Percentiles rank a stretch among this genome's conserved stretches.
Conservation (phyloP, 148 eudicot species). For the Rhododendron simsii region DNA sequence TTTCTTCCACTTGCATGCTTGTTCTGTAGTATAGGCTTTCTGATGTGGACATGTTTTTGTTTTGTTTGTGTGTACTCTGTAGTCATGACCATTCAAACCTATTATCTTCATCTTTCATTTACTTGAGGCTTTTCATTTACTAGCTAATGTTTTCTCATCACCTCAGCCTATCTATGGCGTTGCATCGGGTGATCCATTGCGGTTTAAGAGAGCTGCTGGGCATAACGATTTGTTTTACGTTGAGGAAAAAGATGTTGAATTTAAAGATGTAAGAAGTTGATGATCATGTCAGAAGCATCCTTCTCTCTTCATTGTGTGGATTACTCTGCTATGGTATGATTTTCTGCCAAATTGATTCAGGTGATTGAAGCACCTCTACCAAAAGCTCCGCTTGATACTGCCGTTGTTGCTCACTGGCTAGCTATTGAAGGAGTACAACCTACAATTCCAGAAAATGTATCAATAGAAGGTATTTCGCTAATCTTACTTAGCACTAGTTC, state of each 20-base stretch:
- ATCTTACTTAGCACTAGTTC: not conserved
- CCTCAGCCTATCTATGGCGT: slow-evolving; percentile 71
- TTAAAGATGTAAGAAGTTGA: slow-evolving; percentile 51
- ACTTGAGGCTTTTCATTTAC: not conserved
- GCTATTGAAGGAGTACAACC: slow-evolving; percentile 84
- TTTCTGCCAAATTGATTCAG: slow-evolving; percentile 21
- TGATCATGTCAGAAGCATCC: not conserved
- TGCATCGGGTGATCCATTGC: slow-evolving; percentile 59
- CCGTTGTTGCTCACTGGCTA: slow-evolving; percentile 67
- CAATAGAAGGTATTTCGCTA: slow-evolving; percentile 43
- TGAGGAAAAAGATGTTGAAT: slow-evolving; percentile 69
- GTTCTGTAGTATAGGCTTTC: not conserved
- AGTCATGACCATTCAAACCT: not conserved
- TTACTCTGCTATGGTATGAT: not conserved
- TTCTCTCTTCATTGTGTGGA: not conserved
- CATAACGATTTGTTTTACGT: slow-evolving; percentile 64
- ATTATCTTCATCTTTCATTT: not conserved
- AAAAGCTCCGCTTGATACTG: slow-evolving; percentile 71
- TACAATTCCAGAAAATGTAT: slow-evolving; percentile 72
- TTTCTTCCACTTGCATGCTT: not conserved
- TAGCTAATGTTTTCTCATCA: slow-evolving; percentile 7
- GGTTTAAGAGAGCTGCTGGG: slow-evolving; percentile 65
- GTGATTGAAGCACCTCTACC: slow-evolving; percentile 79
- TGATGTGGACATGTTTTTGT: not conserved
- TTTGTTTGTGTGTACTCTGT: not conserved